Evolutionary conservation across 1,284 basidiomycete species (phyloP).

Genomic region (Rhodotorula sp.): DNA sequence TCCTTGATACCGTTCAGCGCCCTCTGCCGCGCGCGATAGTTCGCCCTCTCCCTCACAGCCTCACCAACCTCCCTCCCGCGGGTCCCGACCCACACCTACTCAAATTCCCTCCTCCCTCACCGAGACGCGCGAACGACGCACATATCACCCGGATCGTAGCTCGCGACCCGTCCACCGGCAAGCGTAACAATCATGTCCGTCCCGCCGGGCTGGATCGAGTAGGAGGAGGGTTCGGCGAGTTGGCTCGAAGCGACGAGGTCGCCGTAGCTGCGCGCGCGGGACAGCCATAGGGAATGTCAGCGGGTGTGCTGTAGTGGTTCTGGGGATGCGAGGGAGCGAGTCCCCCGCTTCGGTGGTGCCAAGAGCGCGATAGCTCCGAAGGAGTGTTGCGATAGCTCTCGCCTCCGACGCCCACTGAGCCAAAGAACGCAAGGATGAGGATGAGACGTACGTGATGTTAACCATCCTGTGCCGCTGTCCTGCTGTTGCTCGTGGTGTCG

Average conservation of each 20-base stretch:
- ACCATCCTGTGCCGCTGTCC: slow-evolving; percentile 12
- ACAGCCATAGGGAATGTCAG: too few relatives aligned
- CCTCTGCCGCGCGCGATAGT: too few relatives aligned
- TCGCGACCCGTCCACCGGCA: slow-evolving; percentile 31
- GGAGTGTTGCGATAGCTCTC: neutral
- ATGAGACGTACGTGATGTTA: slow-evolving; percentile 33
- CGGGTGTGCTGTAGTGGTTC: neutral
- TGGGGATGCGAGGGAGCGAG: neutral
- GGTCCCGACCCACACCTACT: neutral
- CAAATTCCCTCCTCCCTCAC: neutral
- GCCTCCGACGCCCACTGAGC: too few relatives aligned
- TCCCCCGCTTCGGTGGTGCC: neutral
- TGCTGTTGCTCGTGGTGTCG: neutral
- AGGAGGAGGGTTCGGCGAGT: slow-evolving; percentile 3
- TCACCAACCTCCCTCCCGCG: too few relatives aligned
- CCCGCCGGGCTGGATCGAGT: slow-evolving; percentile 33
- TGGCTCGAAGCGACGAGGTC: slow-evolving; percentile 15
- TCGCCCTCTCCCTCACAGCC: too few relatives aligned
- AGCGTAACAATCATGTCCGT: slow-evolving; percentile 42
- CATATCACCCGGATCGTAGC: slow-evolving; percentile 38
- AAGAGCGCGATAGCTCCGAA: neutral
- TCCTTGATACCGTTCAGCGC: too few relatives aligned
- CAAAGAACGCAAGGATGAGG: neutral
- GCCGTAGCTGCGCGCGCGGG: slow-evolving; percentile 24
- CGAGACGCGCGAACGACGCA: neutral